Percentiles rank a stretch among this genome's conserved stretches.
Evolutionary conservation across 352 stramenopile species (phyloP).

Genomic region (Pythium vanterpoolii): DNA sequence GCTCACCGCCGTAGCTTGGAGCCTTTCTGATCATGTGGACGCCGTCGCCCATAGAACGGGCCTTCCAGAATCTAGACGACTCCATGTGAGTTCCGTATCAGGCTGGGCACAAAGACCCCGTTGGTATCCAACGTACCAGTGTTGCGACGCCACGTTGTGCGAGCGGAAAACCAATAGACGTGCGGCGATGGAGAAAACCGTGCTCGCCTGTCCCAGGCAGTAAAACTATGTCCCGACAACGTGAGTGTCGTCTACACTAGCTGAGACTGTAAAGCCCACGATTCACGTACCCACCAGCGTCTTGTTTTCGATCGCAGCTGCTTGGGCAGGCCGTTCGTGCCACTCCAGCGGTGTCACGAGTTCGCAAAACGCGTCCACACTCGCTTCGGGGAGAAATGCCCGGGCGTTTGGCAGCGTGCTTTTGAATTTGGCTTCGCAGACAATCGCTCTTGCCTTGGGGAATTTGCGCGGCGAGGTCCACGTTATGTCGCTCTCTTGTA

Average conservation of each 20-base stretch:
- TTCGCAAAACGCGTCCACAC: constrained; percentile 62
- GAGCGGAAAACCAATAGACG: constrained; percentile 60
- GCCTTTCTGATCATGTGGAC: constrained; percentile 59
- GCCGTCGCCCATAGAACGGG: constrained; percentile 72
- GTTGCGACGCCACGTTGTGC: constrained; percentile 57
- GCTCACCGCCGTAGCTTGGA: constrained; percentile 66
- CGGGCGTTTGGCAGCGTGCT: constrained; percentile 60
- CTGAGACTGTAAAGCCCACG: neutral
- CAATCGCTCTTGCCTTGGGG: constrained; percentile 30
- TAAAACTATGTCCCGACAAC: constrained; percentile 35
- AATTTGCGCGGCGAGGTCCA: constrained; percentile 33
- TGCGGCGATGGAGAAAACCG: constrained; percentile 67
- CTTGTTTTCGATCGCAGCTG: constrained; percentile 1
- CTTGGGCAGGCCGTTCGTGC: constrained; percentile 8
- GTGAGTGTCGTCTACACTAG: neutral
- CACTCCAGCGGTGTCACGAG: constrained; percentile 64
- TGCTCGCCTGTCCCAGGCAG: constrained; percentile 75
- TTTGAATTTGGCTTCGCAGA: constrained; percentile 51
- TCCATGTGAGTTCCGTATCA: neutral
- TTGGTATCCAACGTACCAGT: constrained; percentile 30
- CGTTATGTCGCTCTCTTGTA: constrained; percentile 27
- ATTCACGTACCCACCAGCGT: constrained; percentile 15
- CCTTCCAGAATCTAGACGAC: constrained; percentile 63
- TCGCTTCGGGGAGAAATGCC: constrained; percentile 49
- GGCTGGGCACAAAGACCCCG: neutral